phyloP scores from a whole-genome alignment of 164 flowering plant genomes.

The Magnolia kwangsiensis region DNA sequence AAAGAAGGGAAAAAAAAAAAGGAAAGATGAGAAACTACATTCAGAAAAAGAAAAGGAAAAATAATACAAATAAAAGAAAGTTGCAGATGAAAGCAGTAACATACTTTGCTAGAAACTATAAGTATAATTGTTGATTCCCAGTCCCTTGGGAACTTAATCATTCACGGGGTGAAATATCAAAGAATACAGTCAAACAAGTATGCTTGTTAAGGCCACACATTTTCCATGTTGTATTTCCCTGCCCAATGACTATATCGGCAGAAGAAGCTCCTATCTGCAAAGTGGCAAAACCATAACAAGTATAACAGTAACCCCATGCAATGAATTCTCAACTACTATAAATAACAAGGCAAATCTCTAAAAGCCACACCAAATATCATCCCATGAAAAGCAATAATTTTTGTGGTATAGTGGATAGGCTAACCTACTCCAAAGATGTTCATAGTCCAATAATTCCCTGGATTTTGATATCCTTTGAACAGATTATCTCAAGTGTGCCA shows the following conservation, averaged over 20 bases:
- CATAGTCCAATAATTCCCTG: slow-evolving; percentile 97
- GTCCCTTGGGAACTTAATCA: slow-evolving; percentile 54
- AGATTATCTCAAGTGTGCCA: slow-evolving; percentile 80
- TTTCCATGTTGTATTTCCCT: too few relatives aligned
- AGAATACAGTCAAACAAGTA: slow-evolving; percentile 83
- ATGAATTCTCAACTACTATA: not conserved
- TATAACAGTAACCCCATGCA: slow-evolving; percentile 4
- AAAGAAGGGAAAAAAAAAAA: not conserved
- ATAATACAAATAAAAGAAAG: too few relatives aligned
- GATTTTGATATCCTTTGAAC: slow-evolving; percentile 90
- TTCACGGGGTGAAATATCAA: slow-evolving; percentile 81
- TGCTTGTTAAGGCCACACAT: slow-evolving; percentile 94
- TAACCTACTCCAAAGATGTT: slow-evolving; percentile 92
- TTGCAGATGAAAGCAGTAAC: not conserved
- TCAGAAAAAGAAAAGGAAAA: too few relatives aligned
- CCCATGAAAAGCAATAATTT: not conserved
- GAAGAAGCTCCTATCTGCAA: slow-evolving; percentile 94
- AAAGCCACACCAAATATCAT: not conserved
- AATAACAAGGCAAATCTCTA: not conserved
- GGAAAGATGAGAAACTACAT: too few relatives aligned
- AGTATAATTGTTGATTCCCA: slow-evolving; percentile 57
- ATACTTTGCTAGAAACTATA: slow-evolving; percentile 85
- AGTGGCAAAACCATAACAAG: slow-evolving; percentile 12
- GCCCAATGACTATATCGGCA: slow-evolving; percentile 78
- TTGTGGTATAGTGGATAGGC: not conserved